Percentiles rank a stretch among this genome's conserved stretches.
Evolutionary conservation across 169 alveolate species (phyloP).

Genomic region (Cryptosporidium ubiquitum): DNA sequence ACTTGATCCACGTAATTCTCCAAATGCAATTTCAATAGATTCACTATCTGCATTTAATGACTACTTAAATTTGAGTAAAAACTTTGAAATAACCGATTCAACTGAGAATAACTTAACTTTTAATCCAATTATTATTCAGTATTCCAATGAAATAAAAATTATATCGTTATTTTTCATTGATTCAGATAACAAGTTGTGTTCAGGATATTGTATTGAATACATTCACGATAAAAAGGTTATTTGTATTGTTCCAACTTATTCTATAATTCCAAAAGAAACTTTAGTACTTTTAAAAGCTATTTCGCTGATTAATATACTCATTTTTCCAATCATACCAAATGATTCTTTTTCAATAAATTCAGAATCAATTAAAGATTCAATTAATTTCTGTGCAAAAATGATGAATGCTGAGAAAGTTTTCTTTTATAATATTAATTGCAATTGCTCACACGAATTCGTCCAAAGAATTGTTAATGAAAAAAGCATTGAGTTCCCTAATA

Average conservation of each 20-base stretch:
- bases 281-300: conserved; percentile 8
- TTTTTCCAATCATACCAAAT: conserved; percentile 29
- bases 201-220: conserved; percentile 45
- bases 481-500: not conserved
- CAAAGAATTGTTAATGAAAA: conserved; percentile 12
- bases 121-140: conserved; percentile 13
- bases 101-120: not conserved
- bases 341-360: not conserved
- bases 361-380: not conserved
- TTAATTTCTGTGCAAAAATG: conserved; percentile 21
- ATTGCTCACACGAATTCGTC: conserved; percentile 19
- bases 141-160: conserved; percentile 3
- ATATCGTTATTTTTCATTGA: conserved; percentile 29
- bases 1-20: conserved; percentile 43
- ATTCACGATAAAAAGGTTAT: not conserved
- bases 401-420: conserved; percentile 10
- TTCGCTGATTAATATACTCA: not conserved
- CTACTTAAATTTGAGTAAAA: not conserved
- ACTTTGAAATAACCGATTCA: not conserved
- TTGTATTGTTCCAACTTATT: conserved; percentile 40
- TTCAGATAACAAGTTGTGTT: not conserved
- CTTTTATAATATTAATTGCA: conserved; percentile 34
- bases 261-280: conserved; percentile 40
- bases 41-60: conserved; percentile 1
- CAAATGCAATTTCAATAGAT: not conserved